Percentiles rank a stretch among this genome's conserved stretches.
Evolutionary conservation across 345 rosid species (phyloP).

Genomic region (Hibiscus tridactylites): DNA sequence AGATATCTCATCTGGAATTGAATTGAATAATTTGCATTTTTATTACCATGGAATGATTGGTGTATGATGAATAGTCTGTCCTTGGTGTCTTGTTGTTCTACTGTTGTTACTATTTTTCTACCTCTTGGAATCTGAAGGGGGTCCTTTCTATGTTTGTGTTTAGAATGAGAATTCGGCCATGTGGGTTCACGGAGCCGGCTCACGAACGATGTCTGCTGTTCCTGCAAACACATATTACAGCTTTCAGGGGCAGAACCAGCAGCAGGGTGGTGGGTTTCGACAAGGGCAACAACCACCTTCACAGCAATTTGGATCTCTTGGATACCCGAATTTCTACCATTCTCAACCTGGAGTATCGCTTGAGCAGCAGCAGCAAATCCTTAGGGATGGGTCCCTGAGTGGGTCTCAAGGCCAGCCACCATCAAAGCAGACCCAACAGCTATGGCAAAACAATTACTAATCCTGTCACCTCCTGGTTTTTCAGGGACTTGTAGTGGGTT

Average conservation of each 20-base stretch:
- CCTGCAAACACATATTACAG: slow-evolving; percentile 73
- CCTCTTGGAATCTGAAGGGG: neutral
- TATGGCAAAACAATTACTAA: slow-evolving; percentile 95
- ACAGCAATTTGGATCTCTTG: slow-evolving; percentile 73
- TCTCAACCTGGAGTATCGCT: slow-evolving; percentile 61
- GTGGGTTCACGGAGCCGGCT: slow-evolving; percentile 85
- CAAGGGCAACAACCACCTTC: slow-evolving; percentile 86
- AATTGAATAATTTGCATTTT: neutral
- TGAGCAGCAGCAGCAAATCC: slow-evolving; percentile 88
- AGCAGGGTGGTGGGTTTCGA: slow-evolving; percentile 64
- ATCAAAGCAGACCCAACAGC: slow-evolving; percentile 77
- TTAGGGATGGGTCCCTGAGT: slow-evolving; percentile 55
- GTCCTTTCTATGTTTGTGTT: slow-evolving; percentile 1
- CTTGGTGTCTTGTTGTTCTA: neutral
- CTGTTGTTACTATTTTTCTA: neutral
- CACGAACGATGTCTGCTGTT: slow-evolving; percentile 67
- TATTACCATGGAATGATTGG: no score
- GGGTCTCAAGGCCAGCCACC: slow-evolving; percentile 69
- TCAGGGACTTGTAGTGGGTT: slow-evolving; percentile 42
- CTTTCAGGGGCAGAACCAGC: slow-evolving; percentile 90
- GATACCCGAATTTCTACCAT: slow-evolving; percentile 84
- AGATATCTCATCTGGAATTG: neutral
- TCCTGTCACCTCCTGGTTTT: slow-evolving; percentile 34
- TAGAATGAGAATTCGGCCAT: slow-evolving; percentile 80
- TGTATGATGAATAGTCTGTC: neutral